Base-by-base conservation (phyloP, 305 asterid species). In the Solanum hybrid region DNA sequence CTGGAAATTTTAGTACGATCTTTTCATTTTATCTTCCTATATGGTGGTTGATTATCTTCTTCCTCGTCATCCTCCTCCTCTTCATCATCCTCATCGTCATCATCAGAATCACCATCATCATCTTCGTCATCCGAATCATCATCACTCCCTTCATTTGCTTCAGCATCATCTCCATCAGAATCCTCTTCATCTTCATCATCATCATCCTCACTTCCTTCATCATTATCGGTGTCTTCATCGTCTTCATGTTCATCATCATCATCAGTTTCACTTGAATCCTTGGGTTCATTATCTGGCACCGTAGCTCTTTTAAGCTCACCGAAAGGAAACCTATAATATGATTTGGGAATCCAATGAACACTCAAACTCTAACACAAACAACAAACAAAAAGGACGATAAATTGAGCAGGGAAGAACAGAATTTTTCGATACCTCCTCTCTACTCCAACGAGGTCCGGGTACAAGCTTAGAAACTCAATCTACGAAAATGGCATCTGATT, bases 81-180 rank as follows among this genome's bases (percentile, higher is more conserved):
- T 0, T 79, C 84, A 5, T 79, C 84, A 10, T 79, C 84, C 1
- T 88, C 87, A 0, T 81, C 93, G 0, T 78, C 91, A 0, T 90
- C 94, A 20, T 57, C 70, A 57, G 70, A 57, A 0, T 90, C 95
- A 0, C 88, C 93, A 0, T 79, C 89, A 0, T 81, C 91, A 0
- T 93, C 93, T 0, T 89, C 93, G 5, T 92, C 93, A 1, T 91
- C 94, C 0, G 92, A 93, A 2, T 93, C 94, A 7, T 93, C 96
- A 2, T 90, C 94, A 13, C 89, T 85, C 37, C 93, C 96, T 73
- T 88, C 95, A 91, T 90, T 91, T 17, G 92, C 95, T 90, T 89
- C 92, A 13, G 91, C 91, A 39, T 82, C 95, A 85, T 92, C 95
- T 45, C 41, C 88, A 57, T 85, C 77, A 17, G 88, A 85, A 31